Evolutionary conservation across 2,329 filamentous ascomycete species (phyloP).

Genomic region (Fusarium sp.): DNA sequence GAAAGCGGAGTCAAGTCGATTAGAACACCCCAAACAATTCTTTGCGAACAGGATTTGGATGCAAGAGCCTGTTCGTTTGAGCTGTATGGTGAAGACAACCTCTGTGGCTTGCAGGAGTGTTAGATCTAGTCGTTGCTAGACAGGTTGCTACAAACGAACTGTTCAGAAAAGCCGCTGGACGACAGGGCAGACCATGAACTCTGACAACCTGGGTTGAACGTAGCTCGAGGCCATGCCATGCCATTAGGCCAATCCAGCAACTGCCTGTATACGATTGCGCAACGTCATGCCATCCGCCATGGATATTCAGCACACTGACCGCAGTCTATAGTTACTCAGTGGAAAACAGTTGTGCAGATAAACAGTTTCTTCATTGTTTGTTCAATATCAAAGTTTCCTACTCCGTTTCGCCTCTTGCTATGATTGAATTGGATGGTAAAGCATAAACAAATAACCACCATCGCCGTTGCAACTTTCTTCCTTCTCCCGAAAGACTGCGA

Average conservation of each 20-base stretch:
- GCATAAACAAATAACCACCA: conserved; percentile 40
- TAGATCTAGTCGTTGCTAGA: background rate
- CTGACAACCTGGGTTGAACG: background rate
- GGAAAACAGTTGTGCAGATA: conserved; percentile 1
- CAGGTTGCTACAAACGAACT: background rate
- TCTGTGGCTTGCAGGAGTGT: background rate
- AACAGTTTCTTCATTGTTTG: conserved; percentile 38
- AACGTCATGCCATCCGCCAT: background rate
- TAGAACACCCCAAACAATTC: background rate
- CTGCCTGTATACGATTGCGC: background rate
- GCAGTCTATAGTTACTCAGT: background rate
- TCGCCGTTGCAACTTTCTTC: conserved; percentile 28
- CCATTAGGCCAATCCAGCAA: background rate
- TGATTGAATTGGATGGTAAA: conserved; percentile 47
- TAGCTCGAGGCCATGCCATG: background rate
- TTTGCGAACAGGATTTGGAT: background rate
- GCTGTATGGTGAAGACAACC: background rate
- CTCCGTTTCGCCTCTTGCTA: conserved; percentile 53
- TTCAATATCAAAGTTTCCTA: conserved; percentile 46
- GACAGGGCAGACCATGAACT: background rate
- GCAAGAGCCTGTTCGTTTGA: background rate
- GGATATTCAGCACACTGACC: background rate
- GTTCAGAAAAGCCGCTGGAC: background rate
- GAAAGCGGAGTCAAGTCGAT: background rate
- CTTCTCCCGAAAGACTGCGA: conserved; percentile 7